These are phyloP conservation scores for Podospora sp. DNA, from an alignment of 495 filamentous ascomycete genomes.

Conservation along the genomic window DNA sequence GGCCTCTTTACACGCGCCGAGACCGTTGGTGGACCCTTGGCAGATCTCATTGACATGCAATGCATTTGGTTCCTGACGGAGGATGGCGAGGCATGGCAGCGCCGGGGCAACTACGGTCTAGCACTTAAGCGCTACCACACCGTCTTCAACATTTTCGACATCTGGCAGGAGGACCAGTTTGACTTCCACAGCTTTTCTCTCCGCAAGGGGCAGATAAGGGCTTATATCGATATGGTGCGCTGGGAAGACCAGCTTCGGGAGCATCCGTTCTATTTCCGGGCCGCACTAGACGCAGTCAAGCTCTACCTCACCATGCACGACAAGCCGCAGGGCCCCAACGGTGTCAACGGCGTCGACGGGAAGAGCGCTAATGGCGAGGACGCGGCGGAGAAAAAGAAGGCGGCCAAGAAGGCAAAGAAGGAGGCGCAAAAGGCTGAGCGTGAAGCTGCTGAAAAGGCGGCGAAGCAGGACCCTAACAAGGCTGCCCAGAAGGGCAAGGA, in stretches of 20 bases:
- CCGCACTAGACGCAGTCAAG: constrained; percentile 80
- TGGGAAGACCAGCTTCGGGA: constrained; percentile 92
- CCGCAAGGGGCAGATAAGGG: constrained; percentile 89
- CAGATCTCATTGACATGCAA: constrained; percentile 97
- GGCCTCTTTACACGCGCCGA: constrained; percentile 90
- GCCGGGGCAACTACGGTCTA: constrained; percentile 78
- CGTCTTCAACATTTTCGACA: constrained; percentile 89
- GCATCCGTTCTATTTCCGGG: constrained; percentile 88
- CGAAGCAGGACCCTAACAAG: constrained; percentile 73
- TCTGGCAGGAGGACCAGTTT: constrained; percentile 98
- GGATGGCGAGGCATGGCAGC: constrained; percentile 86
- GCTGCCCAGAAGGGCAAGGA: constrained; percentile 50
- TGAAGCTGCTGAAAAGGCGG: constrained; percentile 70
- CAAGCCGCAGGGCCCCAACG: constrained; percentile 65
- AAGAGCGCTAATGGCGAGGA: constrained; percentile 56
- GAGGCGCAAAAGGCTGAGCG: constrained; percentile 85
- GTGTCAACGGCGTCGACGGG: constrained; percentile 49
- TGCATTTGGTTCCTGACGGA: constrained; percentile 97
- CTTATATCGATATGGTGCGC: constrained; percentile 92
- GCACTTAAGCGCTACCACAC: constrained; percentile 89
- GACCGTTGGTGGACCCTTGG: constrained; percentile 80
- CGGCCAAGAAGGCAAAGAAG: constrained; percentile 91
- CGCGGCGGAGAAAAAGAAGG: constrained; percentile 83
- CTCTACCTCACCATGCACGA: constrained; percentile 82
- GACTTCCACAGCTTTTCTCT: constrained; percentile 98